A percentile compares a stretch with the other conserved stretches of the same genome.
phyloP scores from a whole-genome alignment of 106 monocot genomes.

The Acorus gramineus region DNA sequence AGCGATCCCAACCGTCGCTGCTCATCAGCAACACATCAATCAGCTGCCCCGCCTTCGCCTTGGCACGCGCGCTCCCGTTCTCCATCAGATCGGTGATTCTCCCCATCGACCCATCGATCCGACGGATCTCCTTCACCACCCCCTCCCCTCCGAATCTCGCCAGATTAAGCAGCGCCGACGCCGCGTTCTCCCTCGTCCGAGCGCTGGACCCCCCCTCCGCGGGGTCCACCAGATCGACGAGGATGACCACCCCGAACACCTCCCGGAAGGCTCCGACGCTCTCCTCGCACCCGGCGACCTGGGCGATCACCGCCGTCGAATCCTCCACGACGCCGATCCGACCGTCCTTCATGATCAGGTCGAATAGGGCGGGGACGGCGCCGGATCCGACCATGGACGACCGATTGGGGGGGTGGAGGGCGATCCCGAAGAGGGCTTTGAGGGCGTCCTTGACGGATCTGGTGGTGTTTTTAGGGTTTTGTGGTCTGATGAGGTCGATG shows the following conservation, averaged over 20 bases:
- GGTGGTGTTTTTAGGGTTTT: slow-evolving; percentile 9
- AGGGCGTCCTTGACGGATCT: slow-evolving; percentile 62
- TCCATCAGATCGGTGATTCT: no score
- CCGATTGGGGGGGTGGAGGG: slow-evolving; percentile 55
- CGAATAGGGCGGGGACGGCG: slow-evolving; percentile 41
- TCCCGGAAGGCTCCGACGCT: slow-evolving; percentile 47
- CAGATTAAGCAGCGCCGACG: slow-evolving; percentile 61
- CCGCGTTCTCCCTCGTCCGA: slow-evolving; percentile 66
- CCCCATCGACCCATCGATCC: no score
- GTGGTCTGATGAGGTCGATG: slow-evolving; percentile 19
- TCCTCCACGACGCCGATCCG: slow-evolving; percentile 63
- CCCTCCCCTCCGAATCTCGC: slow-evolving; percentile 50
- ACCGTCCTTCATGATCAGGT: slow-evolving; percentile 27
- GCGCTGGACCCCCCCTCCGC: slow-evolving; percentile 13
- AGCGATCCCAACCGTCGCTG: no score
- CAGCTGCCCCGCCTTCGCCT: no score
- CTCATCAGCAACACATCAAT: no score
- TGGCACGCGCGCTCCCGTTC: no score
- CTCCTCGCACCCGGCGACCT: slow-evolving; percentile 77
- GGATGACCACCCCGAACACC: slow-evolving; percentile 41
- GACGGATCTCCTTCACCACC: slow-evolving; percentile 44
- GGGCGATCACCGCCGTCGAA: slow-evolving; percentile 62
- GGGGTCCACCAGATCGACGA: slow-evolving; percentile 48
- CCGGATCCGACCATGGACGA: slow-evolving; percentile 32
- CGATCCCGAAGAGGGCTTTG: slow-evolving; percentile 59